Evolutionary conservation across 140 eudicot species (phyloP).

Genomic region (Bidens hawaiensis): DNA sequence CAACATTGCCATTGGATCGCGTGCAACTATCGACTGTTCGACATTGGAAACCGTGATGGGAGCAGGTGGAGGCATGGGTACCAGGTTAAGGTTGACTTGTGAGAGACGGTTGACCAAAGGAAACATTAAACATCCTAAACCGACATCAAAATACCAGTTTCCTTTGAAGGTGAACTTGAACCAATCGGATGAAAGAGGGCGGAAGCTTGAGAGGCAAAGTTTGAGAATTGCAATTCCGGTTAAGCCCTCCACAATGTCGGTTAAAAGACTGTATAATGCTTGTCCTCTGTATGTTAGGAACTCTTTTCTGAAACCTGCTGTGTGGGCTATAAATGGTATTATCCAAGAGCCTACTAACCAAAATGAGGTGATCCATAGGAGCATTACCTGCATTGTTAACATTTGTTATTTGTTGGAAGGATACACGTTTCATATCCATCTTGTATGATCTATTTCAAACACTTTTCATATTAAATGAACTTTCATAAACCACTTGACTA

Average conservation of each 20-base stretch:
- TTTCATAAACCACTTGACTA: background rate
- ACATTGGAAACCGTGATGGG: slow-evolving; percentile 76
- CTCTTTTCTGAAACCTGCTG: slow-evolving; percentile 68
- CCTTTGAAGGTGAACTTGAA: slow-evolving; percentile 67
- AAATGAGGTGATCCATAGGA: slow-evolving; percentile 81
- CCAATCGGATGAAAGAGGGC: slow-evolving; percentile 87
- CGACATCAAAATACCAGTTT: slow-evolving; percentile 71
- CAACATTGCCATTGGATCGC: slow-evolving; percentile 89
- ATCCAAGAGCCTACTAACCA: slow-evolving; percentile 97
- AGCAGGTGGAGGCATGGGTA: slow-evolving; percentile 68
- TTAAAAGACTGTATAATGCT: slow-evolving; percentile 78
- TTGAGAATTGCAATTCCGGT: slow-evolving; percentile 77
- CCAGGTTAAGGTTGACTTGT: slow-evolving; percentile 64
- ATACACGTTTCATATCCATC: background rate
- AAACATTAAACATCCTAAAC: slow-evolving; percentile 81
- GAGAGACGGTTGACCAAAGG: slow-evolving; percentile 87
- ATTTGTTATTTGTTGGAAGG: background rate
- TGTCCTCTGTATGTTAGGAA: slow-evolving; percentile 78
- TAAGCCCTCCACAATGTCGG: slow-evolving; percentile 76
- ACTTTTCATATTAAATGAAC: background rate
- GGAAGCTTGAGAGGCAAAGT: slow-evolving; percentile 69
- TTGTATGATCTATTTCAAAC: background rate
- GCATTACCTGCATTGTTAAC: slow-evolving; percentile 59
- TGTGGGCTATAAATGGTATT: slow-evolving; percentile 76
- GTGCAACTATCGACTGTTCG: slow-evolving; percentile 80